Evolutionary conservation across 2,329 filamentous ascomycete species (phyloP).

Genomic region (Ceratocystis lukuohia): DNA sequence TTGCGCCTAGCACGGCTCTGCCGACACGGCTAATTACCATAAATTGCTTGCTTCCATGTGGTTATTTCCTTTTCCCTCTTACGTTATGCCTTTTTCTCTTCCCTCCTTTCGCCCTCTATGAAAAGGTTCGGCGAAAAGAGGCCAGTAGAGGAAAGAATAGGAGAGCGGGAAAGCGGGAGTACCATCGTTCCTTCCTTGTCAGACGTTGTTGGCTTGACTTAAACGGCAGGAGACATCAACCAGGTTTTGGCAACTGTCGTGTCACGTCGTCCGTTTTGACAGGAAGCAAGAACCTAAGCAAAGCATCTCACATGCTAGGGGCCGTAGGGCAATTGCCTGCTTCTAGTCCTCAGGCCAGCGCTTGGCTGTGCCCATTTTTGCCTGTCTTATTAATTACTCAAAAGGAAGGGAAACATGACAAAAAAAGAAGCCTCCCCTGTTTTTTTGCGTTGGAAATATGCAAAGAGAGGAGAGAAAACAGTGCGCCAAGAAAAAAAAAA

Average conservation of each 20-base stretch:
- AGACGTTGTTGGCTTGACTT: neutral
- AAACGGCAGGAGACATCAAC: neutral
- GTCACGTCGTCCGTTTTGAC: neutral
- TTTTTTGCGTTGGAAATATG: neutral
- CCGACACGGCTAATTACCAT: neutral
- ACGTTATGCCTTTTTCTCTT: neutral
- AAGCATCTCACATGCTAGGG: neutral
- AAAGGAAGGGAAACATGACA: neutral
- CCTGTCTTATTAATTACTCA: neutral
- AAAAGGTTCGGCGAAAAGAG: too few species aligned
- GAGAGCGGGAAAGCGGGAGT: neutral
- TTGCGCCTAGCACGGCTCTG: neutral
- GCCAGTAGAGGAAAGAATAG: neutral
- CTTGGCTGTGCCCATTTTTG: neutral
- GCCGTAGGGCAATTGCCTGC: neutral
- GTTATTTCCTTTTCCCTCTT: neutral
- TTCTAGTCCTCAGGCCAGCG: neutral
- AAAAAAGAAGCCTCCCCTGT: neutral
- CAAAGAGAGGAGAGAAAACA: neutral
- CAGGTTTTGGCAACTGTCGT: neutral
- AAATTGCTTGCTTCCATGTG: neutral
- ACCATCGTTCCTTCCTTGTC: neutral
- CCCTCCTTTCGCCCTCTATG: too few species aligned
- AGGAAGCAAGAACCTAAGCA: neutral
- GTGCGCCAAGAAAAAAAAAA: constrained; percentile 9